These are phyloP conservation scores for Eutypella sp. DNA, from an alignment of 2,329 filamentous ascomycete genomes.

Conservation along the genomic window DNA sequence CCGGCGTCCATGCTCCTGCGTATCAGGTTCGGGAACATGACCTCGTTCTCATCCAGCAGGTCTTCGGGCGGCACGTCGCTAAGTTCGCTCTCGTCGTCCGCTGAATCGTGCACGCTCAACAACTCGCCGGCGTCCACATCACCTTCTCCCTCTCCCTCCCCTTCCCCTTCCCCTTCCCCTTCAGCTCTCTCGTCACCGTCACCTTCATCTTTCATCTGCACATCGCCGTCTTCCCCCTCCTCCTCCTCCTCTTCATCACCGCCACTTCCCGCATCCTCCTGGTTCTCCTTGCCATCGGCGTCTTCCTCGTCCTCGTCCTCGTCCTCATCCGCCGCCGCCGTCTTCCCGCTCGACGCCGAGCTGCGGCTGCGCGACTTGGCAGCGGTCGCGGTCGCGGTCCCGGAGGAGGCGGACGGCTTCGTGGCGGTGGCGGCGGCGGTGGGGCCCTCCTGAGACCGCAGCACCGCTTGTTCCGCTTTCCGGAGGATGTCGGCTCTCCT, in stretches of 20 bases:
- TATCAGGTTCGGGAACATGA: constrained; percentile 48
- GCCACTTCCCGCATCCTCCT: constrained; percentile 11
- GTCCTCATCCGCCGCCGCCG: constrained; percentile 29
- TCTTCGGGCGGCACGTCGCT: constrained; percentile 54
- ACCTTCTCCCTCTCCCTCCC: constrained; percentile 33
- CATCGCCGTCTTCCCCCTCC: constrained; percentile 31
- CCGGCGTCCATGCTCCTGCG: constrained; percentile 29
- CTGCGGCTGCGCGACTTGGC: constrained; percentile 46
- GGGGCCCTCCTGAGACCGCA: constrained; percentile 45
- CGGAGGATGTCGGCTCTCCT: constrained; percentile 54
- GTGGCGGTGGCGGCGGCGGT: no score
- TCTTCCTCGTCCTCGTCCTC: constrained; percentile 24
- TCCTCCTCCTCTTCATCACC: constrained; percentile 32
- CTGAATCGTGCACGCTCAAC: constrained; percentile 59
- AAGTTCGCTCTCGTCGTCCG: constrained; percentile 65
- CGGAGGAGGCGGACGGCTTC: constrained; percentile 1
- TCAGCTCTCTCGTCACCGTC: constrained; percentile 17
- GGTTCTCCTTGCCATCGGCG: constrained; percentile 14
- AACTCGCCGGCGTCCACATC: constrained; percentile 35
- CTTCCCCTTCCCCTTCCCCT: constrained; percentile 24
- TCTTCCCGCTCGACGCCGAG: constrained; percentile 48
- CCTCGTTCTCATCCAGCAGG: constrained; percentile 47
- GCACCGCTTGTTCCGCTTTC: constrained; percentile 55
- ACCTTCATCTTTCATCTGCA: constrained; percentile 5
- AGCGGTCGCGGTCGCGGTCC: constrained; percentile 15